Evolutionary conservation across 2,329 filamentous ascomycete genomes (phyloP).

Genomic region (Colletotrichum chrysophilum): DNA sequence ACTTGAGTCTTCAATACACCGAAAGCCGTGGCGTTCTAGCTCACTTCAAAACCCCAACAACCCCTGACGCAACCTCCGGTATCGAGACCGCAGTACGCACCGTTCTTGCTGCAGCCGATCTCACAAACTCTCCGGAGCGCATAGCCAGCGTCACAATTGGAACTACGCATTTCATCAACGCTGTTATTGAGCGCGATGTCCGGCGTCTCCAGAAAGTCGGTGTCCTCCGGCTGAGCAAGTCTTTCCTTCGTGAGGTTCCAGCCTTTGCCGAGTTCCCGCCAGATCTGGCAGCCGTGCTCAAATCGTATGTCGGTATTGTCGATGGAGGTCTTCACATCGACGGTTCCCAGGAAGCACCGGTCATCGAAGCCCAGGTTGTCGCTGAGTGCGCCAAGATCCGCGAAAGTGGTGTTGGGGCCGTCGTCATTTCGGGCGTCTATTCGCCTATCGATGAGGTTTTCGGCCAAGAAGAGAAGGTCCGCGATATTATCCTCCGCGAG

Average conservation of each 20-base stretch:
- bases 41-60: slow-evolving; percentile 55
- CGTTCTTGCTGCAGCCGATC: slow-evolving; percentile 42
- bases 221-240: slow-evolving; percentile 58
- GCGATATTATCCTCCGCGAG: slow-evolving; percentile 43
- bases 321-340: slow-evolving; percentile 59
- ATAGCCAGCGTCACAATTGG: slow-evolving; percentile 58
- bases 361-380: slow-evolving; percentile 27
- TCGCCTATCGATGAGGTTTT: slow-evolving; percentile 53
- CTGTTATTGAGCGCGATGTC: slow-evolving; percentile 58
- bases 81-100: slow-evolving; percentile 49
- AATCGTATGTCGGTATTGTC: slow-evolving; percentile 49
- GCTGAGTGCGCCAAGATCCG: slow-evolving; percentile 43
- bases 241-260: slow-evolving; percentile 55
- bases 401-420: slow-evolving; percentile 46
- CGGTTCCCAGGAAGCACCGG: slow-evolving; percentile 48
- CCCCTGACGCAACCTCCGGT: slow-evolving; percentile 50
- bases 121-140: slow-evolving; percentile 32
- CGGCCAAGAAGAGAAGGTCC: slow-evolving; percentile 54
- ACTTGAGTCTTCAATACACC: slow-evolving; percentile 35
- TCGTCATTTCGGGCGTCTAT: slow-evolving; percentile 57
- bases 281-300: slow-evolving; percentile 51
- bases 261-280: slow-evolving; percentile 59
- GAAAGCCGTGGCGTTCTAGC: slow-evolving; percentile 49
- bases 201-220: slow-evolving; percentile 54
- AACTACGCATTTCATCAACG: slow-evolving; percentile 65